Evolutionary conservation across 257 asterid species (phyloP).

Genomic region (Solanum infundibuliforme): DNA sequence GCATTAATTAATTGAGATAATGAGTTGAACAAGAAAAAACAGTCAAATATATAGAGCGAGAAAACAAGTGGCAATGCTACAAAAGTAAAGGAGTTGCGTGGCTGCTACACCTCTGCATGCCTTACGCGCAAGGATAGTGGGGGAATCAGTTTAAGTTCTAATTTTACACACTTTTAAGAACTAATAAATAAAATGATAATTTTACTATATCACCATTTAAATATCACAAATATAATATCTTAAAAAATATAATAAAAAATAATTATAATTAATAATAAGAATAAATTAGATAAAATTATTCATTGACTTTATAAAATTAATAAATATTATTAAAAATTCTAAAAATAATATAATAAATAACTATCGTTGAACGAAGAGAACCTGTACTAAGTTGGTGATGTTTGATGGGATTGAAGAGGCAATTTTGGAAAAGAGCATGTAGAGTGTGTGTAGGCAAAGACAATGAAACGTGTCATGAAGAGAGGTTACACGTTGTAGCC

Average conservation of each 20-base stretch:
- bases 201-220: too few species aligned
- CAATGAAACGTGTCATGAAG: not conserved
- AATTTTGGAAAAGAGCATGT: not conserved
- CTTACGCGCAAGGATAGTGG: not conserved
- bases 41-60: not conserved
- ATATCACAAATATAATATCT: fast-evolving
- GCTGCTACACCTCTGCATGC: not conserved
- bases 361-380: too few species aligned
- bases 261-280: too few species aligned
- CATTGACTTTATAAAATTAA: fast-evolving
- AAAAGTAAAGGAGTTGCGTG: not conserved
- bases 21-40: not conserved
- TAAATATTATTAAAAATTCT: fast-evolving
- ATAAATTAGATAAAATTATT: too few species aligned
- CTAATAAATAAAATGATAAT: too few species aligned
- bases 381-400: not conserved
- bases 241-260: too few species aligned
- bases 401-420: not conserved
- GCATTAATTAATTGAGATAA: not conserved
- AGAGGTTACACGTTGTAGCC: not conserved
- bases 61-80: not conserved
- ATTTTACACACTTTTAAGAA: too few species aligned
- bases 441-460: not conserved
- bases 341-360: too few species aligned
- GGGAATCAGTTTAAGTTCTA: not conserved